Conservation (phyloP, 2,329 filamentous ascomycete species). For the Trichoderma arundinaceum region DNA sequence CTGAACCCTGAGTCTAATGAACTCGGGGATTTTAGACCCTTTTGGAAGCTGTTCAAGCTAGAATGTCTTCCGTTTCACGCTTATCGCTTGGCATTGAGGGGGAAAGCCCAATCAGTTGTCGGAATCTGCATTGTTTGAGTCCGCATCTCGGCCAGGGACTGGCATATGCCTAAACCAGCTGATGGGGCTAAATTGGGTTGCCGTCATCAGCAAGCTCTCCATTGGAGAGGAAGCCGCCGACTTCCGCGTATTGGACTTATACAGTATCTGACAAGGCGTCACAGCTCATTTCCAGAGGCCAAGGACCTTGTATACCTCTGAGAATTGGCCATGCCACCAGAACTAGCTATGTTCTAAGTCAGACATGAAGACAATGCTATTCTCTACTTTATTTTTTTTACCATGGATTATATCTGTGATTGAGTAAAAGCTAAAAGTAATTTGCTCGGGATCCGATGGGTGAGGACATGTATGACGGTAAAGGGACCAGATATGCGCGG, state of each 20-base stretch:
- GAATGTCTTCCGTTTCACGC: not conserved
- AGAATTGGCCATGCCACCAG: too few species aligned
- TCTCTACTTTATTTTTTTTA: too few species aligned
- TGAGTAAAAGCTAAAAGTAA: not conserved
- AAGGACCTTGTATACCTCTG: too few species aligned
- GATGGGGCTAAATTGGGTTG: not conserved
- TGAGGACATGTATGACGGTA: not conserved
- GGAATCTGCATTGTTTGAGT: not conserved
- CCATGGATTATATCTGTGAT: too few species aligned
- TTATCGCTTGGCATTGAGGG: conserved; percentile 27
- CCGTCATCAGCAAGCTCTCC: not conserved
- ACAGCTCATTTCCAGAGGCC: too few species aligned
- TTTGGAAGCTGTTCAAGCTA: conserved; percentile 13
- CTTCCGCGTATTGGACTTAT: not conserved
- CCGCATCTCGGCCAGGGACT: not conserved
- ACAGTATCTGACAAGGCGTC: too few species aligned
- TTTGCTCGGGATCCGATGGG: not conserved
- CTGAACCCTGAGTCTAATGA: not conserved
- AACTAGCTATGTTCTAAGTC: too few species aligned
- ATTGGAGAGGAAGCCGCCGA: not conserved
- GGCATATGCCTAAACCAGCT: not conserved
- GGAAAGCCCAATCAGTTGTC: not conserved
- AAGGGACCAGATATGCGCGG: not conserved
- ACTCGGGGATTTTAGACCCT: conserved; percentile 1
- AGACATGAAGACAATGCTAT: too few species aligned